Percentiles rank a stretch among this genome's conserved stretches.
phyloP scores from a whole-genome alignment of 805 yeast species.

The Wickerhamiella siamensis region DNA sequence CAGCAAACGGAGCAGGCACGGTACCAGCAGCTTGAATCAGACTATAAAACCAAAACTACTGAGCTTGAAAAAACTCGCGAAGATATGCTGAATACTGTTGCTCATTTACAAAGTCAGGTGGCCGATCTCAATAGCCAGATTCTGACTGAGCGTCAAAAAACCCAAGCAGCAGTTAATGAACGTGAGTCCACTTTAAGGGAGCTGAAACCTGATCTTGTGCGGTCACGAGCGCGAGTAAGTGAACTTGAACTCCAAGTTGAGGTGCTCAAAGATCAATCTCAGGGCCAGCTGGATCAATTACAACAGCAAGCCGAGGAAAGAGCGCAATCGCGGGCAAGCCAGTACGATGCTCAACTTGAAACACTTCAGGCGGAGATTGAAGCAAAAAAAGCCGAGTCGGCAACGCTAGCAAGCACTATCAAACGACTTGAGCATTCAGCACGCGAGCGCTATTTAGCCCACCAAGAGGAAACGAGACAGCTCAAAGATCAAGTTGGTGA shows the following conservation, averaged over 20 bases:
- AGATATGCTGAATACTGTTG: neutral
- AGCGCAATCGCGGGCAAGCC: neutral
- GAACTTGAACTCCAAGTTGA: neutral
- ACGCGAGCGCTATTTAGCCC: neutral
- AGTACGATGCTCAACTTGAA: neutral
- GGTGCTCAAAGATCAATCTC: neutral
- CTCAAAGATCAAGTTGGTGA: neutral
- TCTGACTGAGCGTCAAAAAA: neutral
- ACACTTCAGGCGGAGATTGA: neutral
- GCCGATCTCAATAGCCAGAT: neutral
- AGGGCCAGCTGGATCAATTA: neutral
- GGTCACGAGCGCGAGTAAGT: neutral
- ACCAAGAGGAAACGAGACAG: neutral
- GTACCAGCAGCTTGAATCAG: neutral
- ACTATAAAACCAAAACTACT: neutral
- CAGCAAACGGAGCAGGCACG: neutral
- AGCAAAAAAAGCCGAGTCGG: neutral
- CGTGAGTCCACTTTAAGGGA: neutral
- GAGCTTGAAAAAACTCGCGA: neutral
- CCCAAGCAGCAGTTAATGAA: neutral
- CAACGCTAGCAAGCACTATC: neutral
- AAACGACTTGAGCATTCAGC: neutral
- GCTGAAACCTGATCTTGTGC: neutral
- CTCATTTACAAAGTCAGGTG: neutral
- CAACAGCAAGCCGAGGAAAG: neutral